Evolutionary conservation across 106 monocot species (phyloP).

Genomic region (Apostasia ramifera): DNA sequence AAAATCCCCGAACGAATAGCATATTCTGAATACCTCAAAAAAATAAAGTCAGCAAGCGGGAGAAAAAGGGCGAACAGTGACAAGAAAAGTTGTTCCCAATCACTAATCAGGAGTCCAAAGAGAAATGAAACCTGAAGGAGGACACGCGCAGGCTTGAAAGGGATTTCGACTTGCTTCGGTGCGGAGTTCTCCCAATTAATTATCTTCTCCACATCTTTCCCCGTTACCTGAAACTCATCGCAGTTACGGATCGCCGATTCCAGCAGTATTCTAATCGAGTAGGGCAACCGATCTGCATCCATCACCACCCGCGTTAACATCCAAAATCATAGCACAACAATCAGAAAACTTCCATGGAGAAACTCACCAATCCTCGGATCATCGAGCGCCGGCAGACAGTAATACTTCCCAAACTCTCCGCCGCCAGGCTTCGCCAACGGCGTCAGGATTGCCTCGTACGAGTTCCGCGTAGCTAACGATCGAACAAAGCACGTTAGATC

Average conservation of each 20-base stretch:
- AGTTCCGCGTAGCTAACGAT: constrained; percentile 36
- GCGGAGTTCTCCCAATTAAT: constrained; percentile 91
- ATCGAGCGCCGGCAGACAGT: constrained; percentile 62
- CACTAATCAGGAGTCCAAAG: not conserved
- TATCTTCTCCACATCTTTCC: constrained; percentile 84
- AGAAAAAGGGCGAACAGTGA: not conserved
- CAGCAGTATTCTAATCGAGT: constrained; percentile 77
- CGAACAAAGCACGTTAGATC: constrained; percentile 2
- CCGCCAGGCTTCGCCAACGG: constrained; percentile 63
- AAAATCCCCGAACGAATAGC: not conserved
- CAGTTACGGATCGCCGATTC: constrained; percentile 96
- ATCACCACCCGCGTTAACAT: not conserved
- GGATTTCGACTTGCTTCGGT: constrained; percentile 85
- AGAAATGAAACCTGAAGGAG: constrained; percentile 66
- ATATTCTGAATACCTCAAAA: not conserved
- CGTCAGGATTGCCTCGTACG: constrained; percentile 52
- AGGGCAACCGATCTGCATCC: constrained; percentile 72
- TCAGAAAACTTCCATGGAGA: not conserved
- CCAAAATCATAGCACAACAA: not conserved
- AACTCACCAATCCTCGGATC: constrained; percentile 73
- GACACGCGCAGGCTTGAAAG: constrained; percentile 92
- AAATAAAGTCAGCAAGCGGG: not conserved
- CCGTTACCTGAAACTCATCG: constrained; percentile 81
- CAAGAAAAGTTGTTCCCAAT: not conserved
- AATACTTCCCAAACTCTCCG: constrained; percentile 80